phyloP scores from a whole-genome alignment of 257 asterid genomes.

The Linaria vulgaris region DNA sequence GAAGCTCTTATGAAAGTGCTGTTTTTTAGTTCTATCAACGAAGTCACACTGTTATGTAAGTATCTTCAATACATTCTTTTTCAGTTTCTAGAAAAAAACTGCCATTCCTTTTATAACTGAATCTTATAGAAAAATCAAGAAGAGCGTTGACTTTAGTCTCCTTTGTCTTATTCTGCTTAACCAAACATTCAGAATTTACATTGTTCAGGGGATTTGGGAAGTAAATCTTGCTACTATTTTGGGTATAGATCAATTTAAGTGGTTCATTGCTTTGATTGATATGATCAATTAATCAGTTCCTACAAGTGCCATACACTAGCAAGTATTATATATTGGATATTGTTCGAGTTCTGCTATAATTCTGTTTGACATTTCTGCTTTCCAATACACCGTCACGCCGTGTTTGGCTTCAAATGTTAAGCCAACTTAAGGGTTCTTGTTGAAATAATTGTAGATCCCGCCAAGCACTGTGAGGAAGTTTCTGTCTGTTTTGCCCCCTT shows the following conservation, averaged over 20 bases:
- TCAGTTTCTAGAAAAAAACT: not conserved
- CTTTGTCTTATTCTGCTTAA: conserved; percentile 16
- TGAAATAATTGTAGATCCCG: conserved; percentile 62
- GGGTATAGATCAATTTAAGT: not conserved
- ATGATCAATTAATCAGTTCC: not conserved
- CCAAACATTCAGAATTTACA: conserved; percentile 13
- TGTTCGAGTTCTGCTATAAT: not conserved
- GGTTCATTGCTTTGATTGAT: conserved; percentile 14
- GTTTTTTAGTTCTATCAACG: not conserved
- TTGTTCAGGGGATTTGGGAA: conserved; percentile 18
- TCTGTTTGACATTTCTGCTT: conserved; percentile 20
- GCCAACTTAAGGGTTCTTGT: conserved; percentile 24
- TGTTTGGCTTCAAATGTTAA: conserved; percentile 26
- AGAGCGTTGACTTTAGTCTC: not conserved
- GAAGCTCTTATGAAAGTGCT: conserved; percentile 2
- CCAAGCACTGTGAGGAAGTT: conserved; percentile 67
- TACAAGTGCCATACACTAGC: not conserved
- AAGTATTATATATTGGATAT: conserved; percentile 9
- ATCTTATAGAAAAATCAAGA: not conserved
- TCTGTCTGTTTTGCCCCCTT: conserved; percentile 82
- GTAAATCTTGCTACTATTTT: conserved; percentile 8
- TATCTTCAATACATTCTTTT: no score
- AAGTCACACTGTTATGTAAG: no score
- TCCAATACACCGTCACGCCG: conserved; percentile 8
- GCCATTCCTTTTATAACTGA: not conserved